Base-by-base conservation (phyloP, 768 basidiomycete genomes). In the Serendipita sp. region DNA sequence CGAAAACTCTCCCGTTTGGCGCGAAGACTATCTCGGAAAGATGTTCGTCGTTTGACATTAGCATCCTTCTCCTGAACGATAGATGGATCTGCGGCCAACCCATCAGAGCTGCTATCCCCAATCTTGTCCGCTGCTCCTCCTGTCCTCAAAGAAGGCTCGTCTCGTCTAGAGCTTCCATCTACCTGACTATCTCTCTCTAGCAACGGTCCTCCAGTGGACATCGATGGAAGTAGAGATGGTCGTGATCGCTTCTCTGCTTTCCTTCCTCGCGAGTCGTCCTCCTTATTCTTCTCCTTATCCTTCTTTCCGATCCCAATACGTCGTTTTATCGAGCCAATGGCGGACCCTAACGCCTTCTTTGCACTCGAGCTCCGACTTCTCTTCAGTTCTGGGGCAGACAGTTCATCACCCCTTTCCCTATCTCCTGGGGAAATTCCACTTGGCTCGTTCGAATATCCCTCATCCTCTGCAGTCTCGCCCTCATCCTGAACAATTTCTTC, bases 271-370 rank as follows among this genome's bases (percentile, higher is more conserved):
- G 38, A 38, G 14, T 38, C 38, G 7, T 38, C 38, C 14, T 38
- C 38, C 38, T 38, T 38, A 5, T 14, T 14, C 38, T 38, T 38
- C 38, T 38, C 14, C 38, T 38, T 38, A 5, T 50, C 45, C 17
- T 33, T n/a, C 33, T 2, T 31, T 31, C 53, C 53, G 31, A 58
- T n/a, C 24, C 53, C 53, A 13, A 58, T 58, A 30, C 31, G 24
- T n/a, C 53, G 53, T 31, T 58, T 58, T 4, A 58, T 58, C 11
- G 53, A 58, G 17, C 53, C 53, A 58, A 58, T 58, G 9, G 53
- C 53, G 5, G 53, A 58, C 17, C 53, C 53, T 4, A 58, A n/a
- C 9, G 45, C 45, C 45, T 48, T 48, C 26, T 48, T 48, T 20
- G 45, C 45, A 48, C 45, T 48, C 20, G 45, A 48, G 45, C 20